These are phyloP conservation scores for Voacanga thouarsii DNA, from an alignment of 257 asterid genomes.

Conservation along the genomic window DNA sequence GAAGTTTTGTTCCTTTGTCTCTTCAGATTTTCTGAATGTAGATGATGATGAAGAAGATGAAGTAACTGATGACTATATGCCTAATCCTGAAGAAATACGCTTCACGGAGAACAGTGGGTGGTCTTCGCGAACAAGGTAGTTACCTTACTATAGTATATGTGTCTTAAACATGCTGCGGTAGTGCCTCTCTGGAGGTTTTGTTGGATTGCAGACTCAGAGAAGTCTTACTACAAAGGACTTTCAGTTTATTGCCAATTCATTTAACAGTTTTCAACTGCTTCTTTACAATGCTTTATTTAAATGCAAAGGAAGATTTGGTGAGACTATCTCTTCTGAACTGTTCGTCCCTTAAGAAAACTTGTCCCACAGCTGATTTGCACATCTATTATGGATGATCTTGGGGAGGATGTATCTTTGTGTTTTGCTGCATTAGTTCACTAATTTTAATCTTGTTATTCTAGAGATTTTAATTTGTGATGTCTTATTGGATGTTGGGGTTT, in stretches of 20 bases:
- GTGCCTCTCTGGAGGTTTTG: neutral
- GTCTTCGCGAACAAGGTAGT: conserved; percentile 97
- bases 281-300: neutral
- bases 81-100: conserved; percentile 55
- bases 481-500: neutral
- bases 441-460: neutral
- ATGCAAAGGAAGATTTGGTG: conserved; percentile 3
- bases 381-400: neutral
- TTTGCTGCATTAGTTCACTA: neutral
- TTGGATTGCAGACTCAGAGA: neutral
- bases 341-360: no score
- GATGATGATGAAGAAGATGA: conserved; percentile 82
- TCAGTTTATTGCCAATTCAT: neutral
- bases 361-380: neutral
- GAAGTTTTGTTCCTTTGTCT: conserved; percentile 25
- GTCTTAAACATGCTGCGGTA: neutral
- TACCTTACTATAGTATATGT: conserved; percentile 1
- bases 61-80: conserved; percentile 58
- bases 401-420: neutral
- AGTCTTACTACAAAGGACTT: neutral
- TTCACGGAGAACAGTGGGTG: conserved; percentile 86
- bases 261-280: neutral
- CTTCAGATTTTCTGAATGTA: conserved; percentile 75
- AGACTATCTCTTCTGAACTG: neutral
- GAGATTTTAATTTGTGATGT: neutral